Conservation (phyloP, 768 basidiomycete genomes). For the Naganishia kalamii region DNA sequence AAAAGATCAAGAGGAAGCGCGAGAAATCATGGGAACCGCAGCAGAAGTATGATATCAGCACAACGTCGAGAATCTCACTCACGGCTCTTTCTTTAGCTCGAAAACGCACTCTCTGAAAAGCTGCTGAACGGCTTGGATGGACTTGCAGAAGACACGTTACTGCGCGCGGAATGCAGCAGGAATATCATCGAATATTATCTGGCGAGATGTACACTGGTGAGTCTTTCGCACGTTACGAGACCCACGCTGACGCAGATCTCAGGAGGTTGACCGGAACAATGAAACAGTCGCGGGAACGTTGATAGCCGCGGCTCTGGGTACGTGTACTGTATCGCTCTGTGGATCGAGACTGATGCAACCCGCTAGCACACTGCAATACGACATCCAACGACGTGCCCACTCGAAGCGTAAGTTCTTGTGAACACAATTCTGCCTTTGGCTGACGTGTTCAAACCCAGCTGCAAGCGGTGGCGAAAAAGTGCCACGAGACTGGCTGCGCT, state of each 20-base stretch:
- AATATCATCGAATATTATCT: constrained; percentile 1
- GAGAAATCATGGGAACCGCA: neutral
- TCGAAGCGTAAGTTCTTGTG: neutral
- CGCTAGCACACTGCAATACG: neutral
- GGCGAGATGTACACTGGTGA: neutral
- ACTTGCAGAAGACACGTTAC: neutral
- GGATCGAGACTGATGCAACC: neutral
- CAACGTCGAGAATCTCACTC: neutral
- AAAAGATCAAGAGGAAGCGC: neutral
- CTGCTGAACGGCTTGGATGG: neutral
- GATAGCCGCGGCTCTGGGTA: neutral
- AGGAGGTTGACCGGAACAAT: constrained; percentile 8
- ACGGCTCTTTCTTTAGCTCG: constrained; percentile 8
- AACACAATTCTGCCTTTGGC: neutral
- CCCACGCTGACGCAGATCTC: neutral
- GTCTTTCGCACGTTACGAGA: neutral
- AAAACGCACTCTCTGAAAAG: neutral
- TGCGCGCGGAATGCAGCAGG: neutral
- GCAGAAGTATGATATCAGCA: neutral
- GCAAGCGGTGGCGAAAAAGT: neutral
- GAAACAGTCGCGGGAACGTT: constrained; percentile 1
- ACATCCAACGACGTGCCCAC: neutral
- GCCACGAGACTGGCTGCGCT: neutral
- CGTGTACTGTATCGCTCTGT: neutral
- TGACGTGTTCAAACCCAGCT: no score